Base-by-base conservation (phyloP, 208 protist species). In the Phytomonas francai region DNA sequence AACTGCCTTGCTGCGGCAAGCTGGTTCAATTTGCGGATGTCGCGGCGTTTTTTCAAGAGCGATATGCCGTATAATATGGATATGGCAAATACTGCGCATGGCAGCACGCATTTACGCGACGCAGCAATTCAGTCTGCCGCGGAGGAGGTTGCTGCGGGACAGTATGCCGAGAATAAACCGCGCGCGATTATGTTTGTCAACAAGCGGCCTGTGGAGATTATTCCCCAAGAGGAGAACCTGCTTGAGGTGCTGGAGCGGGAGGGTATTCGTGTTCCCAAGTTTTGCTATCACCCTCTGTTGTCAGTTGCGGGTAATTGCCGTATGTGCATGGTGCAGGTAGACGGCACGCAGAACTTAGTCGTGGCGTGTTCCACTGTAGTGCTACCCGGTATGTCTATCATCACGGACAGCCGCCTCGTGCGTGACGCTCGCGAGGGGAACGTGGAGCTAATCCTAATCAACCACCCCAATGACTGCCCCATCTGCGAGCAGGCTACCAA, bases 241-340 rank as follows among this genome's bases (percentile, higher is more conserved):
- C 68, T 96, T 19, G 88, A 96, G 74, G 91, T 96, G 65, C 81
- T 93, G 49, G 83, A 94, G 75, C 85, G 91, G 0, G 91, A 96
- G 79, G 91, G 91, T 31, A 93, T 96, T 63, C 83, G 81, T 36
- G 87, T 96, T 29, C 91, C 91, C 7, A 96, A 96, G 78, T 96
- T 96, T 71, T 96, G 91, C 71, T 96, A 96, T 78, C 88, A 96
- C 74, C 91, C 91, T 9, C 85, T 94, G 70, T 88, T 98, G 30
- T 97, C 94, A 31, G 92, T 98, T 19, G 95, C 95, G 9, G 97
- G 97, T 63, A 99, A 99, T 85, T 99, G 97, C 82, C 85, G 97
- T 59, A 99, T 99, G 97, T 99, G 97, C 76, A 89, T 99, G 59
- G 97, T 99, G 65, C 95, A 99, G 81, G 81, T 98, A 0, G 92